phyloP scores from a whole-genome alignment of 768 basidiomycete genomes.

The Fomitopsis pulvina region DNA sequence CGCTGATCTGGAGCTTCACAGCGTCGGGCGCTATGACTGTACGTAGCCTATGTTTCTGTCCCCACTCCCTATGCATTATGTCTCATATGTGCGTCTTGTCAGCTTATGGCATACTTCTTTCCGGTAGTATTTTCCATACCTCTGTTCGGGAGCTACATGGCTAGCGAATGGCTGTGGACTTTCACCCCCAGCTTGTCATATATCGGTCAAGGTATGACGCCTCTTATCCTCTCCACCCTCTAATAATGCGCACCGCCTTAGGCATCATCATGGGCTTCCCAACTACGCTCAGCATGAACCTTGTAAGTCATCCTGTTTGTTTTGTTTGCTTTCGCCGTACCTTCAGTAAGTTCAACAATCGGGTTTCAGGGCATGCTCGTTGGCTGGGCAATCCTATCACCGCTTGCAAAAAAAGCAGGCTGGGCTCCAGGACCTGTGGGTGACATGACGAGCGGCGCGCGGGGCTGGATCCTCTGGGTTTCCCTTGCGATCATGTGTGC shows the following conservation, averaged over 20 bases:
- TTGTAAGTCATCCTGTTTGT: slow-evolving; percentile 48
- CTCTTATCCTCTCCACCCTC: no score
- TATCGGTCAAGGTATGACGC: slow-evolving; percentile 72
- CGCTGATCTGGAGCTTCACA: slow-evolving; percentile 72
- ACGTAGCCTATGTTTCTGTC: slow-evolving; percentile 18
- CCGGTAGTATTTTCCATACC: slow-evolving; percentile 86
- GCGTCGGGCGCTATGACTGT: slow-evolving; percentile 76
- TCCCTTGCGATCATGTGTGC: slow-evolving; percentile 94
- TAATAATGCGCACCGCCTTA: slow-evolving; percentile 17
- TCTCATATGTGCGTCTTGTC: slow-evolving; percentile 1
- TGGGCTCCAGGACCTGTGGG: slow-evolving; percentile 95
- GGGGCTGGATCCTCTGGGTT: slow-evolving; percentile 96
- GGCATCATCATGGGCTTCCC: slow-evolving; percentile 98
- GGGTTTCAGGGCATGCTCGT: slow-evolving; percentile 85
- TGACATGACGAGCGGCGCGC: slow-evolving; percentile 81
- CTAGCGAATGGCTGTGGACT: slow-evolving; percentile 87
- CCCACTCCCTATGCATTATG: not conserved
- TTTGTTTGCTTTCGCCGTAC: not conserved
- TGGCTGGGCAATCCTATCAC: slow-evolving; percentile 93
- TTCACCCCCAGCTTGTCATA: slow-evolving; percentile 91
- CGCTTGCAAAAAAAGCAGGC: slow-evolving; percentile 69
- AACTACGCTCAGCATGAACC: slow-evolving; percentile 88
- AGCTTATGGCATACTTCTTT: slow-evolving; percentile 87
- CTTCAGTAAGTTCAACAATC: not conserved
- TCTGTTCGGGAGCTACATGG: slow-evolving; percentile 76